Conservation (phyloP, 2,329 filamentous ascomycete species). For the Colletotrichum sansevieriae region DNA sequence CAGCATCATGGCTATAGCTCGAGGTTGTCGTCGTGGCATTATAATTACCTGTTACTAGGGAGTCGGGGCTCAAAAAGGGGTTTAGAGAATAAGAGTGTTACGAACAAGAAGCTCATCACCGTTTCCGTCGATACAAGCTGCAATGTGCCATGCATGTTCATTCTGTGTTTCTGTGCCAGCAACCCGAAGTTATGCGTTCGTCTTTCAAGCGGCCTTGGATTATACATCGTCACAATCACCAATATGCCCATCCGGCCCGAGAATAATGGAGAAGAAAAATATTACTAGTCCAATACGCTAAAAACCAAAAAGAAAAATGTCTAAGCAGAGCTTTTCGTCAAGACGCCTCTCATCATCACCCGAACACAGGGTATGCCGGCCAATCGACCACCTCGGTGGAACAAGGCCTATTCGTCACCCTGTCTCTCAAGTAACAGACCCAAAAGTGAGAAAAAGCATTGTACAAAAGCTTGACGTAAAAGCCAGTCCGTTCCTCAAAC, state of each 20-base stretch:
- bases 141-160: not conserved
- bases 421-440: conserved; percentile 5
- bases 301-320: conserved; percentile 27
- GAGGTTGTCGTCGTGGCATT: conserved; percentile 31
- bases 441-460: conserved; percentile 24
- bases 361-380: conserved; percentile 10
- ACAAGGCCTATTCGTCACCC: not conserved
- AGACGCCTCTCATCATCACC: conserved; percentile 28
- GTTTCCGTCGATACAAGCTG: not conserved
- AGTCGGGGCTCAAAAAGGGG: conserved; percentile 34
- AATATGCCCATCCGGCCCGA: not conserved
- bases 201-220: not conserved
- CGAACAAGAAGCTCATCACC: not conserved
- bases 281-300: conserved; percentile 35
- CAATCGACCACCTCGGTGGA: not conserved
- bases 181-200: too few species aligned
- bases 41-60: conserved; percentile 41
- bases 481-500: conserved; percentile 17
- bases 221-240: conserved; percentile 11
- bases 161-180: not conserved
- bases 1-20: conserved; percentile 24
- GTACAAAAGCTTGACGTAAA: conserved; percentile 27
- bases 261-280: conserved; percentile 31
- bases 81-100: conserved; percentile 14
- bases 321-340: conserved; percentile 32